A percentile compares a stretch with the other conserved stretches of the same genome.
Conservation (phyloP, 495 filamentous ascomycete genomes). For the Terfezia boudieri region DNA sequence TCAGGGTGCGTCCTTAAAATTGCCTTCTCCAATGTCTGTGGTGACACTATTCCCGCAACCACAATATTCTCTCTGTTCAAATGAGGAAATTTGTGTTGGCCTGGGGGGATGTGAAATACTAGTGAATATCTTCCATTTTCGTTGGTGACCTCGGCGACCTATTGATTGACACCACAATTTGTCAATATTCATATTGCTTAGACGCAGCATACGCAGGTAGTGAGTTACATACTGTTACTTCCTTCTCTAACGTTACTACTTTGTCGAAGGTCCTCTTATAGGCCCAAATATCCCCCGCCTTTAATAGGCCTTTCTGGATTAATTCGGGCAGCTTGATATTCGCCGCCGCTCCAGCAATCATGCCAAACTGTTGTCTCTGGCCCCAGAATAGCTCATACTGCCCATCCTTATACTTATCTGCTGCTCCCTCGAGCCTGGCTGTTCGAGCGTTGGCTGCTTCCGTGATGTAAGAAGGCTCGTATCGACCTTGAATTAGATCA, state of each 20-base stretch:
- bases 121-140: neutral
- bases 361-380: slow-evolving; percentile 31
- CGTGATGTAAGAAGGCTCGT: slow-evolving; percentile 5
- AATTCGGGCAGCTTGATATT: slow-evolving; percentile 27
- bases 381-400: slow-evolving; percentile 53
- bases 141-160: neutral
- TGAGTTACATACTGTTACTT: neutral
- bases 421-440: slow-evolving; percentile 40
- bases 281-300: slow-evolving; percentile 26
- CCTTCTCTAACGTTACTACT: neutral
- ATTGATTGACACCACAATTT: no score
- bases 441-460: slow-evolving; percentile 7
- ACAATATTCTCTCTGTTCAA: slow-evolving; percentile 7
- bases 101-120: slow-evolving; percentile 4
- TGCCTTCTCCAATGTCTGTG: slow-evolving; percentile 9
- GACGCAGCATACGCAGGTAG: no score
- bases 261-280: neutral
- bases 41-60: slow-evolving; percentile 5
- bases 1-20: slow-evolving; percentile 11
- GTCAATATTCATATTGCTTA: no score
- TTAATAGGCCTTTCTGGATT: slow-evolving; percentile 26
- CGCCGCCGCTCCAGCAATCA: slow-evolving; percentile 24
- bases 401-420: slow-evolving; percentile 42
- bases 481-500: slow-evolving; percentile 3
- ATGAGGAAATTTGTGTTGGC: slow-evolving; percentile 4